Conservation (phyloP, 257 asterid genomes). For the Asclepias syriaca region DNA sequence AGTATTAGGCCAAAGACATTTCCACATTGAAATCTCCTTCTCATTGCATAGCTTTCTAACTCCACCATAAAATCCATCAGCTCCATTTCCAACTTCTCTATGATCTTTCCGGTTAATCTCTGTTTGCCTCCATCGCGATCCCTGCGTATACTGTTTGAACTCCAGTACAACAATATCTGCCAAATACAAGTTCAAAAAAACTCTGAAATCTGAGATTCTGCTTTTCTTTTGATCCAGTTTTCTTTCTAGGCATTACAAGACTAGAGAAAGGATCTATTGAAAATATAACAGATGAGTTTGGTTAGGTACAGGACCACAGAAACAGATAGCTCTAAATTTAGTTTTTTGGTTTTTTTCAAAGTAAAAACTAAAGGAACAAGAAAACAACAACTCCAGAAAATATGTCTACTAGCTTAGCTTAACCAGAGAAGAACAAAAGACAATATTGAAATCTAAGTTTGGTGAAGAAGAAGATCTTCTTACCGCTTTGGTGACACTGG, state of each 20-base stretch:
- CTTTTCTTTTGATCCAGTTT: neutral
- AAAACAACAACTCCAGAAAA: neutral
- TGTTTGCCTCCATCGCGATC: constrained; percentile 67
- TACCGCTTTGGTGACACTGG: constrained; percentile 64
- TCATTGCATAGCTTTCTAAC: constrained; percentile 53
- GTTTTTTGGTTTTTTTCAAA: no score
- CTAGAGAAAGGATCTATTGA: no score
- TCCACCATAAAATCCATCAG: constrained; percentile 83
- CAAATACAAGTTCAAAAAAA: neutral
- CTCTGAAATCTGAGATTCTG: no score
- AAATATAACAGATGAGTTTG: no score
- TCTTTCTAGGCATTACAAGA: no score
- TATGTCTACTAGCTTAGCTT: neutral
- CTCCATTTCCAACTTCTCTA: constrained; percentile 59
- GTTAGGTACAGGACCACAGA: no score
- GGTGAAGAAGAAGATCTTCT: constrained; percentile 5
- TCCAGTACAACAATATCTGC: constrained; percentile 63
- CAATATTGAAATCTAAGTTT: neutral
- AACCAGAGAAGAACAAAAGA: neutral
- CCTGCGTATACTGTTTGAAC: constrained; percentile 68
- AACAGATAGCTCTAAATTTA: no score
- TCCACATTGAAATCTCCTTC: constrained; percentile 64
- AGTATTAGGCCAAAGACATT: constrained; percentile 50
- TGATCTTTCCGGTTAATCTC: constrained; percentile 50
- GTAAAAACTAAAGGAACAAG: neutral